These are phyloP conservation scores for Paraphoma chrysanthemicola DNA, from an alignment of 2,329 filamentous ascomycete species.

Conservation along the genomic window DNA sequence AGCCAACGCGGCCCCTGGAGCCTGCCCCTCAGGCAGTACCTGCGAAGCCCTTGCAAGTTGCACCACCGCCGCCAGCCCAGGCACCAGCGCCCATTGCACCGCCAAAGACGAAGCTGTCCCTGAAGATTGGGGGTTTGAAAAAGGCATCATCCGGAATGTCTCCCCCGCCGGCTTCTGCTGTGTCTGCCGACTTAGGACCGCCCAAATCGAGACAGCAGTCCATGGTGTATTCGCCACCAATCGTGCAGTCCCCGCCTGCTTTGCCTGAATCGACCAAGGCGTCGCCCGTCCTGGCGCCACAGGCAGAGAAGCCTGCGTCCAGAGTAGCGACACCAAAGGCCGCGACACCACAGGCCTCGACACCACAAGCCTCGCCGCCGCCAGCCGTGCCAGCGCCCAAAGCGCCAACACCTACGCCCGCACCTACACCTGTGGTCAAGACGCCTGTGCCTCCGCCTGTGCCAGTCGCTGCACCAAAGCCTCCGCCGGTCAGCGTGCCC, in stretches of 20 bases:
- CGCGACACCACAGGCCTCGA: constrained; percentile 15
- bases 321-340: constrained; percentile 23
- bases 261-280: constrained; percentile 20
- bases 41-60: background rate
- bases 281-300: constrained; percentile 20
- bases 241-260: constrained; percentile 23
- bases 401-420: constrained; percentile 13
- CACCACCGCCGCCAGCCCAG: background rate
- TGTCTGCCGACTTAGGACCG: constrained; percentile 8
- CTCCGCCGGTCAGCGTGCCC: constrained; percentile 20
- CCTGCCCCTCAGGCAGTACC: constrained; percentile 11
- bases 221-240: constrained; percentile 19
- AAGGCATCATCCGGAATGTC: constrained; percentile 16
- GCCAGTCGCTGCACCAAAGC: background rate
- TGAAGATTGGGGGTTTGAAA: constrained; percentile 28
- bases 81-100: background rate
- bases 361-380: constrained; percentile 20
- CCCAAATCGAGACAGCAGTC: constrained; percentile 20
- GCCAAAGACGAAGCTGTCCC: constrained; percentile 26
- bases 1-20: constrained; percentile 14
- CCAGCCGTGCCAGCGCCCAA: constrained; percentile 21
- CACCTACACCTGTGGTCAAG: too few relatives aligned
- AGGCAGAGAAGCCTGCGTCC: constrained; percentile 18
- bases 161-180: constrained; percentile 20
- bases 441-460: constrained; percentile 11